These are phyloP conservation scores for Dendrothele bispora DNA, from an alignment of 768 basidiomycete species.

Conservation along the genomic window DNA sequence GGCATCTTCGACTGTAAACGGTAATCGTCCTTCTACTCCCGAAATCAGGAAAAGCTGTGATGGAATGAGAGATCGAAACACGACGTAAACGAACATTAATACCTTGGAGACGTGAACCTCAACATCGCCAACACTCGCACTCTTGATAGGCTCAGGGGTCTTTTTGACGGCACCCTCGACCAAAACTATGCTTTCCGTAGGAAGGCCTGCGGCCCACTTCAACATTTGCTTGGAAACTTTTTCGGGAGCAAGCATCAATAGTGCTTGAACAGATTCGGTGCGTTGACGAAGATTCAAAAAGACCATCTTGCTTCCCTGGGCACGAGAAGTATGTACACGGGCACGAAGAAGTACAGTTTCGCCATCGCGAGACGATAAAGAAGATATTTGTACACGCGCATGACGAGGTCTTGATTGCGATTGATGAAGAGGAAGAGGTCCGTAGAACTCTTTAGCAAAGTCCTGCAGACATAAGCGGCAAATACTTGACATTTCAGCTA, in stretches of 20 bases:
- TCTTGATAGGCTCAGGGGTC: slow-evolving; percentile 85
- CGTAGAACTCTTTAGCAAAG: slow-evolving; percentile 78
- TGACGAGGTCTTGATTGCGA: slow-evolving; percentile 75
- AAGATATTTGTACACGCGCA: slow-evolving; percentile 61
- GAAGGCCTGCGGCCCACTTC: slow-evolving; percentile 80
- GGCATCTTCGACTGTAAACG: slow-evolving; percentile 94
- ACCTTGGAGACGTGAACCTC: slow-evolving; percentile 88
- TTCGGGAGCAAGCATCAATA: slow-evolving; percentile 69
- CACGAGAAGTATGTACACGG: slow-evolving; percentile 87
- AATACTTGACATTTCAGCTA: slow-evolving; percentile 4
- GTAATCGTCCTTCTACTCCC: slow-evolving; percentile 75
- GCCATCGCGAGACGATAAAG: slow-evolving; percentile 66
- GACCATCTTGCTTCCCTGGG: slow-evolving; percentile 93
- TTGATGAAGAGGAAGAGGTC: slow-evolving; percentile 86
- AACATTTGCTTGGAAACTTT: slow-evolving; percentile 96
- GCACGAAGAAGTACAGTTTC: slow-evolving; percentile 83
- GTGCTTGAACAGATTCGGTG: slow-evolving; percentile 82
- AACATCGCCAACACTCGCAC: slow-evolving; percentile 82
- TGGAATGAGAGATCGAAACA: slow-evolving; percentile 3
- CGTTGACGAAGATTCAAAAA: slow-evolving; percentile 92
- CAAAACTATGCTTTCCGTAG: slow-evolving; percentile 88
- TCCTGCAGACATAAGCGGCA: slow-evolving; percentile 70
- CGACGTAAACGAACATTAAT: slow-evolving; percentile 15
- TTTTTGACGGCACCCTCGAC: slow-evolving; percentile 83
- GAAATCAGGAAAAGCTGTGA: slow-evolving; percentile 78